Base-by-base conservation (phyloP, 805 yeast genomes). In the Ogataea henricii region DNA sequence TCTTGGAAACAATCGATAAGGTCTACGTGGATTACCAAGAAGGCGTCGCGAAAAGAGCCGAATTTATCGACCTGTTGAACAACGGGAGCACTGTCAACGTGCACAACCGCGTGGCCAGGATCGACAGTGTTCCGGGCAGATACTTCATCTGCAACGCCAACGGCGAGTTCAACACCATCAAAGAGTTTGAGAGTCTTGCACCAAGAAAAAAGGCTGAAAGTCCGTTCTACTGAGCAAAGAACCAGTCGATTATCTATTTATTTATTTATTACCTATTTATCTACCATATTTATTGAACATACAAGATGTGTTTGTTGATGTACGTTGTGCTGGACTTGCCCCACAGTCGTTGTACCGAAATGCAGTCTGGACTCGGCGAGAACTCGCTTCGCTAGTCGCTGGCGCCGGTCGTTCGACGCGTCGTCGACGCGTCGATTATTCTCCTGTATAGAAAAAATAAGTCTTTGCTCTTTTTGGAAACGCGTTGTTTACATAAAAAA, bases 111-210 rank as follows among this genome's bases (percentile, higher is more conserved):
- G 45, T 59, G 13, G 52, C 65, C 14, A 51, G 54, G 18, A 56
- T 66, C 14, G 65, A 60, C 34, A 62, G 55, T 4, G 63, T 68
- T 20, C 69, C 71, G 8, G 71, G 70, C 14, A 54, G 57, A 51
- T 48, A 51, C 20, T 63, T 61, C 49, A 54, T 63, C 8, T 51
- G 51, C n/a, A 65, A 66, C 40, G 49, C 58, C 1, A 53, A 60
- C 22, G 48, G 62, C n/a, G 57, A 60, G 45, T 59, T 62, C 44
- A 52, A 57, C 30, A 57, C 58, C 3, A 61, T 63, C 45, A 55
- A 54, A 46, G 64, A 68, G 42, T 57, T 59, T 47, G 48, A 52
- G 18, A 45, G 48, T 7, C 51, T 66, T 27, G 67, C 64, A 8
- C 66, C 66, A 38, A 65, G 71, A 62, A 64, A 62, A 52, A 53